Conservation (phyloP, 73 alveolate genomes). For the Paramecium bursaria region DNA sequence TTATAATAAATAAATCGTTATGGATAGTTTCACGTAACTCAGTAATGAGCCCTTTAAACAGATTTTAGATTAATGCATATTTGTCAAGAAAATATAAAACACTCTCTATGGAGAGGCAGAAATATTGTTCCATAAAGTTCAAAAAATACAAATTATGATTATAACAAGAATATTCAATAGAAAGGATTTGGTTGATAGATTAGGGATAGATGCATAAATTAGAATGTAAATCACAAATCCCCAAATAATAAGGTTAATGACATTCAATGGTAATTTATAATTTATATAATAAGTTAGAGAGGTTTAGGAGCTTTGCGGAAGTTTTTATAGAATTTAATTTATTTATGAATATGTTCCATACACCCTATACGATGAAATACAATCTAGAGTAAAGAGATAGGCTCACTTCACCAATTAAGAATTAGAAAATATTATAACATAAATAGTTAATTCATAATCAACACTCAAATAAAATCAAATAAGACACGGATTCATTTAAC, state of each 20-base stretch:
- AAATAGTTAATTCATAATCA: background rate
- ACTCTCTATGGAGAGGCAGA: conserved; percentile 56
- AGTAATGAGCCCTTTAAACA: background rate
- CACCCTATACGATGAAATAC: background rate
- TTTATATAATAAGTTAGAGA: conserved; percentile 45
- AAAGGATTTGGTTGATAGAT: conserved; percentile 8
- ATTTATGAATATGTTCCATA: conserved; percentile 33
- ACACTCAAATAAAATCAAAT: conserved; percentile 14
- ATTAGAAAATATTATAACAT: background rate
- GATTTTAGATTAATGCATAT: background rate
- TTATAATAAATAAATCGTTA: no score
- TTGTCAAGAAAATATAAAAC: conserved; percentile 17
- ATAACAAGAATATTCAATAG: conserved; percentile 30
- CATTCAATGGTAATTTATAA: conserved; percentile 8
- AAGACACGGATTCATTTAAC: conserved; percentile 53
- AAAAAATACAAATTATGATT: conserved; percentile 8
- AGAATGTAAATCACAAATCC: background rate
- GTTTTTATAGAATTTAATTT: conserved; percentile 28
- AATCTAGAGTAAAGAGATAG: background rate
- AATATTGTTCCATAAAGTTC: conserved; percentile 1
- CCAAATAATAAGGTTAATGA: background rate
- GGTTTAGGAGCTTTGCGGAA: conserved; percentile 48
- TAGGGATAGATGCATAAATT: background rate
- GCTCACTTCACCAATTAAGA: background rate
- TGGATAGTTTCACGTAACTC: no score